These are phyloP conservation scores for Penicillium roqueforti DNA, from an alignment of 495 filamentous ascomycete genomes.

Conservation along the genomic window DNA sequence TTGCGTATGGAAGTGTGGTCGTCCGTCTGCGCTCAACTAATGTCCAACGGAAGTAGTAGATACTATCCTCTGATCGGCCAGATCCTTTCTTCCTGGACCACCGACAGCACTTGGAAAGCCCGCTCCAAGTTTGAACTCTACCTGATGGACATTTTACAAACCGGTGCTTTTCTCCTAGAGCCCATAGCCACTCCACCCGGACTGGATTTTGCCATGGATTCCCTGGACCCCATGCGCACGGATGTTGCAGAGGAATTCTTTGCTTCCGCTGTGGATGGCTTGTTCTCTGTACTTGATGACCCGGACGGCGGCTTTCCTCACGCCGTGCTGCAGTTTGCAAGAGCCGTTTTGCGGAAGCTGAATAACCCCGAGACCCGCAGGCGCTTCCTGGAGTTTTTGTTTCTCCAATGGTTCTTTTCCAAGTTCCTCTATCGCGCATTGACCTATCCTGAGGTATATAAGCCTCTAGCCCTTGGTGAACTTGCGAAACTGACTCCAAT, in stretches of 20 bases:
- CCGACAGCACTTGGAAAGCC: constrained; percentile 83
- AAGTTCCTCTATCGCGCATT: constrained; percentile 80
- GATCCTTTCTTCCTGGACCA: constrained; percentile 75
- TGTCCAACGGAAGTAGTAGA: constrained; percentile 40
- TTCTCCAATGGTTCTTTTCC: constrained; percentile 88
- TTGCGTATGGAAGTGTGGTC: constrained; percentile 85
- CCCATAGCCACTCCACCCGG: constrained; percentile 55
- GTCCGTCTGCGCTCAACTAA: constrained; percentile 74
- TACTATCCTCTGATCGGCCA: constrained; percentile 41
- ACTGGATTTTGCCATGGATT: constrained; percentile 39
- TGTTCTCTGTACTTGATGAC: constrained; percentile 81
- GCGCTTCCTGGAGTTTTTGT: constrained; percentile 70
- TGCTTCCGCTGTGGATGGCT: constrained; percentile 67
- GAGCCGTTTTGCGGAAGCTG: constrained; percentile 74
- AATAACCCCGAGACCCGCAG: constrained; percentile 63
- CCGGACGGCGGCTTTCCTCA: constrained; percentile 79
- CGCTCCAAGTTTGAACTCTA: constrained; percentile 87
- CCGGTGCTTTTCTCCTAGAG: constrained; percentile 87
- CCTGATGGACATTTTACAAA: constrained; percentile 87
- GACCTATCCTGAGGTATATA: constrained; percentile 82
- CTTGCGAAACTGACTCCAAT: constrained; percentile 7
- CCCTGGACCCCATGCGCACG: constrained; percentile 63
- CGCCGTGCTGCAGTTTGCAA: constrained; percentile 74
- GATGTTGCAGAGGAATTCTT: constrained; percentile 89
- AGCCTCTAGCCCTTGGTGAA: constrained; percentile 4